Evolutionary conservation across 805 yeast genomes (phyloP), one percentile per base, ranked within the genome.

Genomic region (Wickerhamomyces silvicola): DNA sequence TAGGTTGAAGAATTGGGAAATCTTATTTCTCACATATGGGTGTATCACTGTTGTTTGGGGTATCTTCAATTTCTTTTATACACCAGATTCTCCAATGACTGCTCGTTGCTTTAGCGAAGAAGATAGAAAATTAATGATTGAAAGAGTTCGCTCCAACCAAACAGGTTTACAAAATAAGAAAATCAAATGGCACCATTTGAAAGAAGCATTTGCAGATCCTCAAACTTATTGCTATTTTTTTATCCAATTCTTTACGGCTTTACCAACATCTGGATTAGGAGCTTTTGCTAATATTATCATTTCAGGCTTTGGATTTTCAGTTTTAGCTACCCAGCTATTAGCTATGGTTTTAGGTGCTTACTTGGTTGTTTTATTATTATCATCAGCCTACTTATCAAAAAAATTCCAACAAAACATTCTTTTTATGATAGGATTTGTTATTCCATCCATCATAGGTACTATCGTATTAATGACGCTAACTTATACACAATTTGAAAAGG

Each of bases 201-300:
- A 50, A 27, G 80, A 73, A 49, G 56, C 71, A 23, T 52, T 70
- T 14, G 47, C 60, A 20, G 41, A 37, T 28, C 35, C 38, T 7
- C 52, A 50, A 10, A 78, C 72, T 43, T 59, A 59, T 32, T 58
- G 66, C 28, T 69, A 75, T 7, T 72, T 75, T 70, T 62, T 71
- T 14, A 64, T 72, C 58, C 51, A 70, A 22, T 43, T 68, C 16
- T 45, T 72, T 23, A 68, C 76, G 4, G 55, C 68, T 5, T 51
- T 69, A 22, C 64, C 68, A 7, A 68, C 75, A 2, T 74, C 75
- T 27, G 69, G 74, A 5, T 60, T 72, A 15, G 70, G 72, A 28
- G 66, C 75, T 1, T 73, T 72, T 42, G 68, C 75, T 27, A 68
- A 65, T 7, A 66, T 75, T 0, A 68, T 72, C 26, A 72, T 73